phyloP scores from a whole-genome alignment of 345 rosid species.

The Kernera saxatilis region DNA sequence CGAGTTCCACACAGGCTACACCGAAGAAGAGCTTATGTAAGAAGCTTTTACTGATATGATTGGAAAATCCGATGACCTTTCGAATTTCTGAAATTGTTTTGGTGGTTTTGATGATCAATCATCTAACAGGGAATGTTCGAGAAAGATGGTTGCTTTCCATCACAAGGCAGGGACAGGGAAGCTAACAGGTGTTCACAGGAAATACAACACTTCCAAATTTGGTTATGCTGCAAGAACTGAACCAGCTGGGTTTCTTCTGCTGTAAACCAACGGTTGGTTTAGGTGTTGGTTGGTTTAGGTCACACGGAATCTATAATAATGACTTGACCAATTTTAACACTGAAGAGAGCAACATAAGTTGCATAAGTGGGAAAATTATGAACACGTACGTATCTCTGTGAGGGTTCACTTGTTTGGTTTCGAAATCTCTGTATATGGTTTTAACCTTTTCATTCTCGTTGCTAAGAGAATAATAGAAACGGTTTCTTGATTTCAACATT shows the following conservation, averaged over 20 bases:
- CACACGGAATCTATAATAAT: background rate
- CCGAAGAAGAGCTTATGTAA: constrained; percentile 43
- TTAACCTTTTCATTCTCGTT: background rate
- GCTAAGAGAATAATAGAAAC: background rate
- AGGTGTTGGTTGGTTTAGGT: too few species aligned
- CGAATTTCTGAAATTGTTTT: background rate
- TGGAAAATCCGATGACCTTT: background rate
- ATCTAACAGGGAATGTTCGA: constrained; percentile 71
- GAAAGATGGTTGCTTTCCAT: constrained; percentile 70
- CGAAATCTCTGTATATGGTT: background rate
- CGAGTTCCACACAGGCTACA: constrained; percentile 45
- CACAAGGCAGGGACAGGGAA: constrained; percentile 74
- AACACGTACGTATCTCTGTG: background rate
- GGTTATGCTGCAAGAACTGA: constrained; percentile 65
- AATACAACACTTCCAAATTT: constrained; percentile 70
- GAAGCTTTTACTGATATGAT: background rate
- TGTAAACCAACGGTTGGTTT: background rate
- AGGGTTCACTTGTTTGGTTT: background rate
- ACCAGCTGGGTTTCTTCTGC: constrained; percentile 58
- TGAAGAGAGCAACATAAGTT: constrained; percentile 12
- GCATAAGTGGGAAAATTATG: background rate
- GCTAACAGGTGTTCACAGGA: constrained; percentile 75
- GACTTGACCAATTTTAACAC: background rate
- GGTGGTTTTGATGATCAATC: background rate
- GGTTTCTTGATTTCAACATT: background rate